Conservation (phyloP, 345 rosid species). For the Sonneratia caseolaris region DNA sequence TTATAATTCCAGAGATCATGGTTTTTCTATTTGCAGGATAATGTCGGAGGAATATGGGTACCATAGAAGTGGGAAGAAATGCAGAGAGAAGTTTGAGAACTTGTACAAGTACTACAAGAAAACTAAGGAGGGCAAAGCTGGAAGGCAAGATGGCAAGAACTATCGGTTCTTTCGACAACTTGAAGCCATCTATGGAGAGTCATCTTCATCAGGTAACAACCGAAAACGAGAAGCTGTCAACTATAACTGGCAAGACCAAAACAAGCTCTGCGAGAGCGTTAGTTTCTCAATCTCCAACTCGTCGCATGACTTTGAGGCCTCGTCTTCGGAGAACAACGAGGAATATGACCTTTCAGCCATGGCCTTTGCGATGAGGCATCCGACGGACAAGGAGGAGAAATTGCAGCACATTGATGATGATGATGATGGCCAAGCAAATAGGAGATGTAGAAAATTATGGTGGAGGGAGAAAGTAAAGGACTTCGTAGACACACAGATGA, state of each 20-base stretch:
- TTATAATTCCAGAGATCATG: too few species aligned
- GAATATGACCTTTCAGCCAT: conserved; percentile 39
- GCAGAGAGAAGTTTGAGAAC: conserved; percentile 57
- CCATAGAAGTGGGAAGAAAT: conserved; percentile 48
- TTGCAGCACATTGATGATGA: conserved; percentile 2
- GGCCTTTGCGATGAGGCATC: conserved; percentile 35
- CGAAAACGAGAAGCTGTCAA: conserved; percentile 8
- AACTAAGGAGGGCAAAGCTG: conserved; percentile 53
- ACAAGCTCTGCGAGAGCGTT: conserved; percentile 18
- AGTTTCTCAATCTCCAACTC: conserved; percentile 32
- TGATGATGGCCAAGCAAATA: neutral
- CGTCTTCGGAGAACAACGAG: conserved; percentile 32
- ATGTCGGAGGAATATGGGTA: conserved; percentile 52
- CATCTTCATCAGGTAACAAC: conserved; percentile 13
- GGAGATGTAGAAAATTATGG: conserved; percentile 13
- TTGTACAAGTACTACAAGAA: conserved; percentile 58
- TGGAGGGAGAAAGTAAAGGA: conserved; percentile 41
- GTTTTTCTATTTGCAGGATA: conserved; percentile 18
- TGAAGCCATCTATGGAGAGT: conserved; percentile 43
- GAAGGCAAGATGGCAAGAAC: conserved; percentile 52
- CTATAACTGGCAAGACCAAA: conserved; percentile 11
- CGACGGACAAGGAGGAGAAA: conserved; percentile 18
- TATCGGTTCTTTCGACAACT: conserved; percentile 53
- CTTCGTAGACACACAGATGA: conserved; percentile 34
- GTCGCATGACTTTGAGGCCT: conserved; percentile 35